Evolutionary conservation across 2,329 filamentous ascomycete genomes (phyloP).

Genomic region (Leptographium flavum): DNA sequence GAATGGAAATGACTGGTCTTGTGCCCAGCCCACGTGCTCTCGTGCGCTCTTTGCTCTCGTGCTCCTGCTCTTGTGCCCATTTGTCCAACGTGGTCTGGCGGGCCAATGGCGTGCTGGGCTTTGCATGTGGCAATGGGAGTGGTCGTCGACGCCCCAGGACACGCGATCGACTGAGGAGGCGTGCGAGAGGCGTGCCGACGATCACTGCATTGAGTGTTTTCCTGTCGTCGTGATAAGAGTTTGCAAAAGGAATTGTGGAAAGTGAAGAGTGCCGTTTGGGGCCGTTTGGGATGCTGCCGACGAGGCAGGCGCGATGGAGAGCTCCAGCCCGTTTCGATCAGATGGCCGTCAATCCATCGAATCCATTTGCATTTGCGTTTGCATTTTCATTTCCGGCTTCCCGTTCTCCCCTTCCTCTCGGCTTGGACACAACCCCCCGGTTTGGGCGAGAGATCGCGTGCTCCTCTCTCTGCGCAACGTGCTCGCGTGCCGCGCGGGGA

Average conservation of each 20-base stretch:
- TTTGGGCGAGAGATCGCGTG: constrained; percentile 10
- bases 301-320: no score
- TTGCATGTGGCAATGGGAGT: neutral
- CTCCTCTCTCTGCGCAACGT: constrained; percentile 10
- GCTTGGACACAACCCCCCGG: neutral
- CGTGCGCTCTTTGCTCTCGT: neutral
- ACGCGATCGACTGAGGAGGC: neutral
- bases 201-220: no score
- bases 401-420: neutral
- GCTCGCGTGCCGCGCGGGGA: constrained; percentile 6
- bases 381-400: neutral
- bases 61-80: neutral
- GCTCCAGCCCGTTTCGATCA: no score
- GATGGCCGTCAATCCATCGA: no score
- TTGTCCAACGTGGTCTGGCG: neutral
- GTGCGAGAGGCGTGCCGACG: no score
- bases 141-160: neutral
- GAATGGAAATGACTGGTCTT: no score
- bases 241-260: no score
- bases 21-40: no score
- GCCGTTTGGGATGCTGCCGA: no score
- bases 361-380: no score
- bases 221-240: no score
- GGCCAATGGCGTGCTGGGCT: neutral
- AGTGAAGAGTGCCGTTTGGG: no score